Conservation (phyloP, 2,329 filamentous ascomycete species). For the Apiospora hydei region DNA sequence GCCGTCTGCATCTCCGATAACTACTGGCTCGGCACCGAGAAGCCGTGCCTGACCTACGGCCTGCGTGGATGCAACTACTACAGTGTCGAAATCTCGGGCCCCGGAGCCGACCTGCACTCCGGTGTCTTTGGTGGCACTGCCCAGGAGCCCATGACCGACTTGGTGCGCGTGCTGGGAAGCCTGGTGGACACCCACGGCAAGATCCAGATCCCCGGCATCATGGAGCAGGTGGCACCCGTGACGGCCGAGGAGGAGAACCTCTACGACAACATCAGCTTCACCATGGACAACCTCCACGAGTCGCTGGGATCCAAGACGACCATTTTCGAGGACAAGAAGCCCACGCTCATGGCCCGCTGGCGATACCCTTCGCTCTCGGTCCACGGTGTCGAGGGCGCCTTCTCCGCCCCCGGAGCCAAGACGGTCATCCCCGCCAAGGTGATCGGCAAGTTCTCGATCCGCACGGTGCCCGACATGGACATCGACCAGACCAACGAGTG, state of each 20-base stretch:
- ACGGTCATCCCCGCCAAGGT: slow-evolving; percentile 99
- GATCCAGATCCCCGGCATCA: slow-evolving; percentile 92
- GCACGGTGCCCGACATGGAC: slow-evolving; percentile 97
- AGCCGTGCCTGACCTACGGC: slow-evolving; percentile 97
- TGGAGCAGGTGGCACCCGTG: slow-evolving; percentile 89
- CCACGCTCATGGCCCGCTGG: slow-evolving; percentile 95
- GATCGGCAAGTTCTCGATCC: slow-evolving; percentile 96
- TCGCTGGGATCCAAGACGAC: slow-evolving; percentile 88
- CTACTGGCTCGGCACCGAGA: slow-evolving; percentile 99
- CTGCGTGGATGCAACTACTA: slow-evolving; percentile 99
- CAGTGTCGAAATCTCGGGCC: slow-evolving; percentile 87
- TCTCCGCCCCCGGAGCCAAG: slow-evolving; percentile 92
- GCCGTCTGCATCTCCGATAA: slow-evolving; percentile 99
- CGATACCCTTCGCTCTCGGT: slow-evolving; percentile 91
- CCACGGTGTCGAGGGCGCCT: slow-evolving; percentile 94
- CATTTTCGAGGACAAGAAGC: slow-evolving; percentile 88
- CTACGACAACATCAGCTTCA: slow-evolving; percentile 92
- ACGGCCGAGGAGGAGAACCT: slow-evolving; percentile 85
- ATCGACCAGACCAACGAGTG: slow-evolving; percentile 85
- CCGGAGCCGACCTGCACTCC: slow-evolving; percentile 92
- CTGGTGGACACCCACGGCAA: slow-evolving; percentile 91
- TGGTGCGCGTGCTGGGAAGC: slow-evolving; percentile 80
- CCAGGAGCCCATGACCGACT: slow-evolving; percentile 98
- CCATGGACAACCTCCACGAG: slow-evolving; percentile 94
- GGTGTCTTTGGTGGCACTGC: slow-evolving; percentile 96